These are phyloP conservation scores for Rhodotorula sp. DNA, from an alignment of 1,284 basidiomycete species.

Conservation along the genomic window DNA sequence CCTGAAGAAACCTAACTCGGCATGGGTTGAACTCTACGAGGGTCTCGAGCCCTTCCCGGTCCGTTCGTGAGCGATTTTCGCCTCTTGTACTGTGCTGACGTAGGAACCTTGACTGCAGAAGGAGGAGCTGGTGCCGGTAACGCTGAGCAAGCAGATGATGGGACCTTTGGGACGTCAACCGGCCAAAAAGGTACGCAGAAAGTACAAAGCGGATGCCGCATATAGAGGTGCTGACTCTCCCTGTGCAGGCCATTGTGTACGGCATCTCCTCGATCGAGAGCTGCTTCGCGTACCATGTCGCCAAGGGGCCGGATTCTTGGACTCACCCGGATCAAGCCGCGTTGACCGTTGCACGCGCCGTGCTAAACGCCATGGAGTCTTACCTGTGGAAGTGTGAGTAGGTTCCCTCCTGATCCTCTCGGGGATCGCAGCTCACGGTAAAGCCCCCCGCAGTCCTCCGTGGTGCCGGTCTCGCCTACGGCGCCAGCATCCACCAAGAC, in stretches of 20 bases:
- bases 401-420: not conserved
- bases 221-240: not conserved
- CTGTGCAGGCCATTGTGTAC: slow-evolving; percentile 70
- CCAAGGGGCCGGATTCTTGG: slow-evolving; percentile 58
- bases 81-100: too few species aligned
- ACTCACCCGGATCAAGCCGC: slow-evolving; percentile 78
- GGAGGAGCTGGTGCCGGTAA: slow-evolving; percentile 64
- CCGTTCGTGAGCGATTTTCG: not conserved
- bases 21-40: slow-evolving; percentile 70
- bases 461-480: slow-evolving; percentile 90
- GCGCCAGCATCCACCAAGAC: slow-evolving; percentile 74
- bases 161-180: slow-evolving; percentile 73
- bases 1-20: slow-evolving; percentile 67
- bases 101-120: slow-evolving; percentile 50
- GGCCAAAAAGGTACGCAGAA: slow-evolving; percentile 60
- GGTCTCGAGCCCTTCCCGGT: slow-evolving; percentile 57
- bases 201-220: not conserved
- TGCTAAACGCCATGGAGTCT: slow-evolving; percentile 92
- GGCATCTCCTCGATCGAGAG: slow-evolving; percentile 92
- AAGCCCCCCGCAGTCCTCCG: slow-evolving; percentile 57
- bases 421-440: not conserved
- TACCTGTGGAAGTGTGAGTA: slow-evolving; percentile 69
- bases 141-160: slow-evolving; percentile 67
- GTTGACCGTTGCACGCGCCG: slow-evolving; percentile 76
- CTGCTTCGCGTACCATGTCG: slow-evolving; percentile 76